Evolutionary conservation across 2,329 filamentous ascomycete genomes (phyloP).

Genomic region (Polytolypa hystricis): DNA sequence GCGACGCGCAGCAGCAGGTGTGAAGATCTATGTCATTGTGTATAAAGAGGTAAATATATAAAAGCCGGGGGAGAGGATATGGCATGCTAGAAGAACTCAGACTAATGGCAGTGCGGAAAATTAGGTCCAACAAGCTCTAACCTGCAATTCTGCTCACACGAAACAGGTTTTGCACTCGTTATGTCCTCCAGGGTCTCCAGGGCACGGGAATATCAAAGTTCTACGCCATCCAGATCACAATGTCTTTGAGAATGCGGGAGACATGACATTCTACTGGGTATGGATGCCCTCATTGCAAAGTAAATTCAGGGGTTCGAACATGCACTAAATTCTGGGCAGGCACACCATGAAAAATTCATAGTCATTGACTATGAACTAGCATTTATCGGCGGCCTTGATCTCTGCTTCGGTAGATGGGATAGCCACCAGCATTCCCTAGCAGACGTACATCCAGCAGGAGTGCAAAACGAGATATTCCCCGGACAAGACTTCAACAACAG

Average conservation of each 20-base stretch:
- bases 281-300: no score
- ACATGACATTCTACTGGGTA: constrained; percentile 92
- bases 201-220: constrained; percentile 79
- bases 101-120: constrained; percentile 68
- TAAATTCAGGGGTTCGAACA: no score
- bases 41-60: constrained; percentile 84
- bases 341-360: constrained; percentile 93
- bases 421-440: constrained; percentile 70
- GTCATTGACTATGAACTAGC: constrained; percentile 84
- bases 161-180: constrained; percentile 72
- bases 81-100: no score
- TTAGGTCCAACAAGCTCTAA: constrained; percentile 79
- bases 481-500: constrained; percentile 98
- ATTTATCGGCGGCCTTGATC: constrained; percentile 85
- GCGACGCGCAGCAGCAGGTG: constrained; percentile 75
- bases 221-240: constrained; percentile 92
- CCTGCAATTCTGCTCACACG: constrained; percentile 71
- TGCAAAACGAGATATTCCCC: constrained; percentile 78
- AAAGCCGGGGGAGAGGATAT: no score
- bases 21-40: constrained; percentile 86
- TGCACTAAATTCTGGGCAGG: no score
- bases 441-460: constrained; percentile 74
- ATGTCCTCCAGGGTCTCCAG: constrained; percentile 70
- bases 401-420: constrained; percentile 95
- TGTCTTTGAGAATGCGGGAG: constrained; percentile 79